Base-by-base conservation (phyloP, 2,329 filamentous ascomycete genomes). In the Epicoccum sorghinum region DNA sequence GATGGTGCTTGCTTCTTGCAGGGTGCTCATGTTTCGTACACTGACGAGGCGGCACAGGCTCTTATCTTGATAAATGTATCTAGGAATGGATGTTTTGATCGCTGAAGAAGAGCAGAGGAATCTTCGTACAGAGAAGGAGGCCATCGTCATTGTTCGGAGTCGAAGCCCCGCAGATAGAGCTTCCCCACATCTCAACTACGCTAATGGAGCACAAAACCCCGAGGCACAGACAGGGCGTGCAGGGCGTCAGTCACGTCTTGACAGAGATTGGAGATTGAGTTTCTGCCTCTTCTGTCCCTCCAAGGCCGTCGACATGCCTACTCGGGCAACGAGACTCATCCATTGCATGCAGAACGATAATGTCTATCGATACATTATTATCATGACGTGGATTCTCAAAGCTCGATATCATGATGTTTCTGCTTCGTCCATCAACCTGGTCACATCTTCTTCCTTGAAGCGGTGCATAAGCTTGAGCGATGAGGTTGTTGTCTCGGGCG, bases 401-500 rank as follows among this genome's bases (percentile, higher is more conserved):
- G 4, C 24, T 9, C n/a, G 35, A 25, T 27, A 6, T 40, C 61
- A 61, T 9, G 49, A 47, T 46, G 23, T 33, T 54, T 75, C 73
- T 23, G 62, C 74, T 42, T 81, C 75, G 64, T 91, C 84, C 88
- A 93, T 91, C 70, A 87, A 83, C 14, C 79, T 80, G 57, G 84
- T 78, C 2, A 93, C 83, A 54, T 92, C 83, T 4, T 86, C 83
- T 24, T 82, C 77, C 0, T 83, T 87, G 73, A 93, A 90, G 14
- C 88, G 82, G 71, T 93, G 90, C 89, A 93, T 93, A 42, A 93
- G 78, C 72, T 91, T 92, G 51, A 83, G 75, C 1, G 88, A 86
- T 57, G 84, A 66, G 5, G 82, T 80, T 1, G 83, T 83, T 3
- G 81, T 82, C 50, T 79, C 76, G 3, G 79, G 7, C 73, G 75